Evolutionary conservation across 768 basidiomycete genomes (phyloP).

Genomic region (Amanita phalloides): DNA sequence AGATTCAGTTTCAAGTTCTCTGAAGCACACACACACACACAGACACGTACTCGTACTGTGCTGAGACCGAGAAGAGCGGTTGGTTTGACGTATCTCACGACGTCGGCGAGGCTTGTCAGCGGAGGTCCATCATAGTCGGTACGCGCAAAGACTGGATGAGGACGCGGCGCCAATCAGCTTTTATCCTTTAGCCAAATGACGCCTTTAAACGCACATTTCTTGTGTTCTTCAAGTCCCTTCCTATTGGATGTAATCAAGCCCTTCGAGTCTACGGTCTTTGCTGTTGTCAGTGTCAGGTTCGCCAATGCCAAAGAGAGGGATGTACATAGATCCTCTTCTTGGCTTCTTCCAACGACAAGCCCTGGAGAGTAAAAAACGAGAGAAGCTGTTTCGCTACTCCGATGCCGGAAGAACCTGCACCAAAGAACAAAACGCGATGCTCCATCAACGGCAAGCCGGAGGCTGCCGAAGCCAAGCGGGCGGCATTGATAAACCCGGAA

Average conservation of each 20-base stretch:
- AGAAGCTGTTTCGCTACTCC: slow-evolving; percentile 80
- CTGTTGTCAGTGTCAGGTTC: background rate
- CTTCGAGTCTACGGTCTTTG: slow-evolving; percentile 64
- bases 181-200: slow-evolving; percentile 13
- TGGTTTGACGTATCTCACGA: slow-evolving; percentile 62
- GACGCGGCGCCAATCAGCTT: slow-evolving; percentile 22
- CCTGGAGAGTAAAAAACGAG: slow-evolving; percentile 71
- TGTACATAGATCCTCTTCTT: slow-evolving; percentile 55
- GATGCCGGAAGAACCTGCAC: slow-evolving; percentile 84
- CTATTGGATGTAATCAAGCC: slow-evolving; percentile 66
- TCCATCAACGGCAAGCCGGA: slow-evolving; percentile 48
- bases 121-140: slow-evolving; percentile 56
- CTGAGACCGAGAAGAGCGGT: slow-evolving; percentile 71
- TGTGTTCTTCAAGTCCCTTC: slow-evolving; percentile 61
- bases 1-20: slow-evolving; percentile 14
- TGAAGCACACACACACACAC: background rate
- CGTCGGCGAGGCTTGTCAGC: slow-evolving; percentile 49
- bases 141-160: slow-evolving; percentile 53
- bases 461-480: slow-evolving; percentile 44
- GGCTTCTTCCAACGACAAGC: slow-evolving; percentile 57
- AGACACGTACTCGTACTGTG: slow-evolving; percentile 32
- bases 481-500: slow-evolving; percentile 67
- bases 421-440: slow-evolving; percentile 81
- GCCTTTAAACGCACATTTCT: slow-evolving; percentile 38
- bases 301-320: background rate